Evolutionary conservation across 177 flowering plant genomes (phyloP).

Genomic region (Vitis hybrid): DNA sequence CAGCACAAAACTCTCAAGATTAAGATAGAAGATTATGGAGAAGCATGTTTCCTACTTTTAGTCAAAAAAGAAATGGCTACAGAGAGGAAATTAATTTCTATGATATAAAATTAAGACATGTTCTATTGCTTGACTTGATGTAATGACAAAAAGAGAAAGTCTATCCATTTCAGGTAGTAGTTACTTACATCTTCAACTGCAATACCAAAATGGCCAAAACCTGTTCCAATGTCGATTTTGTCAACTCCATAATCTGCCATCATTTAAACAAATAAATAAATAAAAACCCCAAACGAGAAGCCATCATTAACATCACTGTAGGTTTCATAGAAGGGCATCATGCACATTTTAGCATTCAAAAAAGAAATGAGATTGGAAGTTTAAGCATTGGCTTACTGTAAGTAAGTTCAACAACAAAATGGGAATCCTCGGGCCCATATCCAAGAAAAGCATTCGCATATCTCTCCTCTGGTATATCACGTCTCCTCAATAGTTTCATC

Average conservation of each 20-base stretch:
- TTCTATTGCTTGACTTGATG: not conserved
- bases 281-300: not conserved
- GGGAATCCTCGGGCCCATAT: constrained; percentile 88
- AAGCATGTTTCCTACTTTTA: not conserved
- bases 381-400: constrained; percentile 50
- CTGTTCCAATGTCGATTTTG: constrained; percentile 39
- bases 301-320: not conserved
- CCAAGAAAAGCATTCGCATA: constrained; percentile 90
- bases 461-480: constrained; percentile 88
- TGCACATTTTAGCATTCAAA: not conserved
- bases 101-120: no score
- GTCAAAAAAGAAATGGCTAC: no score
- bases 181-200: constrained; percentile 41
- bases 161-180: not conserved
- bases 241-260: constrained; percentile 40
- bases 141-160: not conserved
- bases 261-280: not conserved
- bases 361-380: not conserved
- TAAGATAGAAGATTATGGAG: not conserved
- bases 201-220: constrained; percentile 47
- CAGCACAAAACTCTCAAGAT: no score
- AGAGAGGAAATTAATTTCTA: no score
- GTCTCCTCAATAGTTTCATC: constrained; percentile 78
- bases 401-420: constrained; percentile 80
- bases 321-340: not conserved